These are phyloP conservation scores for Trametes versicolor DNA, from an alignment of 1,284 basidiomycete species.

Conservation along the genomic window DNA sequence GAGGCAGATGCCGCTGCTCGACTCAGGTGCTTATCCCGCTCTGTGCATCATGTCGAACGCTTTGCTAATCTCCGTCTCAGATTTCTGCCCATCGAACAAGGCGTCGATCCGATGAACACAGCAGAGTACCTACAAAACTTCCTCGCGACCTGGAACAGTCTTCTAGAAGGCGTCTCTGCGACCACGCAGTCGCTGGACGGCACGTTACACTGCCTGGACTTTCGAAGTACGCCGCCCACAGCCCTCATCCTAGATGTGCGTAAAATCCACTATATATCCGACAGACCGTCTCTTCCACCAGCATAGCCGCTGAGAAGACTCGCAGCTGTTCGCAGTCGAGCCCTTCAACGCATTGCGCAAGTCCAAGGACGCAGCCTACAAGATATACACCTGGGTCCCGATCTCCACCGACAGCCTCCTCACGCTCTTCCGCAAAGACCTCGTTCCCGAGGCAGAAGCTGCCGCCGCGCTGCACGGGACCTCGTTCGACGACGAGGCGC, in stretches of 20 bases:
- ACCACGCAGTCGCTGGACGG: neutral
- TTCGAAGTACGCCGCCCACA: neutral
- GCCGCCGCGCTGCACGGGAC: conserved; percentile 15
- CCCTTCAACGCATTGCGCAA: neutral
- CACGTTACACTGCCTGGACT: neutral
- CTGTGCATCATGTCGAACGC: neutral
- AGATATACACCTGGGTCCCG: conserved; percentile 28
- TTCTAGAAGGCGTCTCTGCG: neutral
- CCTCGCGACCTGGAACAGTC: neutral
- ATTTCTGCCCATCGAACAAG: neutral
- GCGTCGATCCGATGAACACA: neutral
- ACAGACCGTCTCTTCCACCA: no score
- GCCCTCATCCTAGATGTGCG: neutral
- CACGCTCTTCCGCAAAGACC: conserved; percentile 17
- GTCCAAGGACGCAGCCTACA: conserved; percentile 6
- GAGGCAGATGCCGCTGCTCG: neutral
- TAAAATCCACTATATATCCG: no score
- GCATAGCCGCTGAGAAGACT: no score
- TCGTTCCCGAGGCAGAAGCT: conserved; percentile 9
- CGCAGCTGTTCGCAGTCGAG: conserved; percentile 2
- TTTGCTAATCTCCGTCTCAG: conserved; percentile 10
- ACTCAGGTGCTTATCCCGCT: neutral
- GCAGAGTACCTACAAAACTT: neutral
- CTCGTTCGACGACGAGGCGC: conserved; percentile 25
- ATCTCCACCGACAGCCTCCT: conserved; percentile 20